Percentiles rank a stretch among this genome's conserved stretches.
Conservation (phyloP, 2,329 filamentous ascomycete genomes). For the Ophiocordyceps camponoti-saundersi region DNA sequence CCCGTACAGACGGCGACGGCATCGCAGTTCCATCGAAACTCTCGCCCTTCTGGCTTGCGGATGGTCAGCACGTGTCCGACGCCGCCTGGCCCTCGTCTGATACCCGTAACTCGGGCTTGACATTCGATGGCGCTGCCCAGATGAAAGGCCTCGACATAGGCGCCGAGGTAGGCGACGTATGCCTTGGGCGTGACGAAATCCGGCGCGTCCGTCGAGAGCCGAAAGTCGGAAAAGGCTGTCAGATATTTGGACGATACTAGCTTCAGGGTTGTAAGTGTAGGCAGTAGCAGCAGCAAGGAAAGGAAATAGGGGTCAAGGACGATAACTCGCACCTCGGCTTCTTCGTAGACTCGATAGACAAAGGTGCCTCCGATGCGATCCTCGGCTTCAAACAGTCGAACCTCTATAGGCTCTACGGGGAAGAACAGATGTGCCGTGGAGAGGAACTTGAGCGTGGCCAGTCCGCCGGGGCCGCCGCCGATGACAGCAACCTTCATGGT, state of each 20-base stretch:
- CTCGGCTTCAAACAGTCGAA: slow-evolving; percentile 25
- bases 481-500: slow-evolving; percentile 22
- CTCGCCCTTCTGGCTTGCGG: background rate
- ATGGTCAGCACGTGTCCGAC: slow-evolving; percentile 5
- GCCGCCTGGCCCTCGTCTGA: slow-evolving; percentile 6
- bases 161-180: slow-evolving; percentile 25
- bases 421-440: slow-evolving; percentile 20
- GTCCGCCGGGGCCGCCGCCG: slow-evolving; percentile 24
- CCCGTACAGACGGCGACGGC: slow-evolving; percentile 28
- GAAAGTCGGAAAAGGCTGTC: slow-evolving; percentile 31
- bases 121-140: slow-evolving; percentile 20
- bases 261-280: slow-evolving; percentile 5
- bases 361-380: slow-evolving; percentile 28
- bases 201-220: slow-evolving; percentile 20
- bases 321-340: slow-evolving; percentile 19
- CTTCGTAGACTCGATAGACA: slow-evolving; percentile 26
- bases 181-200: slow-evolving; percentile 24
- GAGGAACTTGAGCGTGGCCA: slow-evolving; percentile 23
- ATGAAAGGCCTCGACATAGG: slow-evolving; percentile 20
- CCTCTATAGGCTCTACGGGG: slow-evolving; percentile 19
- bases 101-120: slow-evolving; percentile 11
- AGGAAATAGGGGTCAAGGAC: background rate
- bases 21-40: slow-evolving; percentile 19
- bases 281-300: background rate
- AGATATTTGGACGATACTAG: slow-evolving; percentile 32